Percentiles rank a stretch among this genome's conserved stretches.
Evolutionary conservation across 179 eudicot genomes (phyloP).

Genomic region (Actinidia arguta): DNA sequence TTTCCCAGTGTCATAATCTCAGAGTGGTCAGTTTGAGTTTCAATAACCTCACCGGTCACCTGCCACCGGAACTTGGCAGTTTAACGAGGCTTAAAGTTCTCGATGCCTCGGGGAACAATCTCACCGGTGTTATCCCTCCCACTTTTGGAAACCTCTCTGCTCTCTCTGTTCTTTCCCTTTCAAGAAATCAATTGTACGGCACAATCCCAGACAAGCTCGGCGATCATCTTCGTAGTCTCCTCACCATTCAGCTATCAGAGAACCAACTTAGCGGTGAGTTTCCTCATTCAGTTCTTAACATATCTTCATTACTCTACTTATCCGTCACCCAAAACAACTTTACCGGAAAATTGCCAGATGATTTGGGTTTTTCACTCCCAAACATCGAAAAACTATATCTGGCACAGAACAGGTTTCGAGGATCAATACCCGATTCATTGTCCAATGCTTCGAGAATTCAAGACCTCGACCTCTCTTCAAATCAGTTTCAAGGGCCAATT

Average conservation of each 20-base stretch:
- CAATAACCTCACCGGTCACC: constrained; percentile 5
- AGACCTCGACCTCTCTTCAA: background rate
- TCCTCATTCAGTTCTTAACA: constrained; percentile 6
- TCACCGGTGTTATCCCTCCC: constrained; percentile 15
- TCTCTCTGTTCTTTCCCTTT: background rate
- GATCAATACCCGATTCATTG: constrained; percentile 3
- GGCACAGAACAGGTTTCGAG: background rate
- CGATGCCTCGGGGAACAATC: constrained; percentile 7
- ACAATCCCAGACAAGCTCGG: constrained; percentile 12
- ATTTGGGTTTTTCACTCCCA: constrained; percentile 6
- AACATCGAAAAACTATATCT: background rate
- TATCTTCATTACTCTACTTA: constrained; percentile 10
- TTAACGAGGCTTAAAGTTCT: background rate
- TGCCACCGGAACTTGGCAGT: constrained; percentile 12
- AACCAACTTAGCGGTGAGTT: constrained; percentile 3
- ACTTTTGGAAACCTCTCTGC: constrained; percentile 21
- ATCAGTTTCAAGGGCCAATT: background rate
- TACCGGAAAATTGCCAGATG: constrained; percentile 9
- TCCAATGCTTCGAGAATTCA: background rate
- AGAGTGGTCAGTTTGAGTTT: background rate
- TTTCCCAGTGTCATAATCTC: constrained; percentile 1
- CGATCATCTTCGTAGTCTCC: background rate
- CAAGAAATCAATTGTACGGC: constrained; percentile 10
- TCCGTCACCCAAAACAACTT: background rate
- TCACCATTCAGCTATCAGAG: background rate